Conservation (phyloP, 352 stramenopile genomes). For the Phytophthora europaea region DNA sequence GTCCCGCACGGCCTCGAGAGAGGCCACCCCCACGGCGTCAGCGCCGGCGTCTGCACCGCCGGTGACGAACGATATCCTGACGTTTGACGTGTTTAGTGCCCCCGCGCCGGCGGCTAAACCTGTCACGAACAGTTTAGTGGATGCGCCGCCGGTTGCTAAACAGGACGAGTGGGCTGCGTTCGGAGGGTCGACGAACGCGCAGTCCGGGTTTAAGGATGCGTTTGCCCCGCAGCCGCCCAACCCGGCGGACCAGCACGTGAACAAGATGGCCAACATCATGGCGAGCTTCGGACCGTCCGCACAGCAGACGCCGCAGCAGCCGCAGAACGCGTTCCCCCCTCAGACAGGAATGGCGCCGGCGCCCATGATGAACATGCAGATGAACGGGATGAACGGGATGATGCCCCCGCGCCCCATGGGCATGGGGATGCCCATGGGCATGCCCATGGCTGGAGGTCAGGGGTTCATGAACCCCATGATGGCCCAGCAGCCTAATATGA, state of each 20-base stretch:
- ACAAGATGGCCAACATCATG: conserved; percentile 91
- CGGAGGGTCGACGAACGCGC: conserved; percentile 54
- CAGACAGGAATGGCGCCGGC: conserved; percentile 58
- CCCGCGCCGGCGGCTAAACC: conserved; percentile 29
- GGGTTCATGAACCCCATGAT: conserved; percentile 51
- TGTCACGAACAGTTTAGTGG: conserved; percentile 27
- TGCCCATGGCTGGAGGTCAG: conserved; percentile 53
- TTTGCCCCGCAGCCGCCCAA: conserved; percentile 48
- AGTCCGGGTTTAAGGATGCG: conserved; percentile 51
- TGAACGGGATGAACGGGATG: conserved; percentile 52
- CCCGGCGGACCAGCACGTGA: conserved; percentile 66
- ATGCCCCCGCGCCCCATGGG: conserved; percentile 37
- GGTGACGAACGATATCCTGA: conserved; percentile 62
- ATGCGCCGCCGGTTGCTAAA: conserved; percentile 27
- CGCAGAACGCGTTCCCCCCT: conserved; percentile 45
- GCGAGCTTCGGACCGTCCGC: conserved; percentile 71
- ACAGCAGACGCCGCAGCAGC: conserved; percentile 31
- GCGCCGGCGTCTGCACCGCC: conserved; percentile 34
- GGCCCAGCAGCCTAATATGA: conserved; percentile 49
- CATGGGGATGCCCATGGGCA: conserved; percentile 46
- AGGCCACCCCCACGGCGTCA: conserved; percentile 37
- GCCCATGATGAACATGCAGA: conserved; percentile 60
- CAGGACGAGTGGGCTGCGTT: conserved; percentile 87
- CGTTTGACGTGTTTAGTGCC: conserved; percentile 72
- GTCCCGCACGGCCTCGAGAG: conserved; percentile 52